Evolutionary conservation across 306 rosid genomes (phyloP), one percentile per base, ranked within the genome.

Genomic region (Pterocarpus santalinus): DNA sequence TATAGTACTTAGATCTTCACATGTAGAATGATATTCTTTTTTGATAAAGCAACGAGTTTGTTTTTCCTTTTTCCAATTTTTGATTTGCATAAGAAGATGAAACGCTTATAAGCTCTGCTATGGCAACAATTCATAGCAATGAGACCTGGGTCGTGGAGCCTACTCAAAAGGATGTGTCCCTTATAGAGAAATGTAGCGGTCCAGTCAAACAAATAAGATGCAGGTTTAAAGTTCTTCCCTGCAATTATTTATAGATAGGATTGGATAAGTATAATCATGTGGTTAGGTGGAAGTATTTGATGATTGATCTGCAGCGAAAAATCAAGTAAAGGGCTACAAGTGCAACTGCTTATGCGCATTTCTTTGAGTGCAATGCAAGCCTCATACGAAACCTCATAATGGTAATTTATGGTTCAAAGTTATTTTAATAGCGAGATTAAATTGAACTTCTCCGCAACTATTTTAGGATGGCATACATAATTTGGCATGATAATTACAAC

Each of bases 281-380:
- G 8, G 77, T 34, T 82, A 14, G 75, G 72, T 72, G 72, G 76
- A 72, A 71, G 55, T 30, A 16, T 36, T 65, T 44, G 14, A 33
- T 62, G 62, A 73, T 46, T 46, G 58, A 79, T 49, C 15, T 16
- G 7, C n/a, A 8, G 66, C 14, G 2, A 17, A 46, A 66, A 76
- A 38, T 61, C 38, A 65, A 80, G 69, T 36, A 34, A 61, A 52
- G 53, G 41, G 47, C 17, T 38, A 14, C 5, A 51, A 51, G 57
- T 51, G 72, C 67, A 17, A 77, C 41, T 47, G 70, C 34, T 52
- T 65, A 17, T 32, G 61, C 43, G 62, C 82, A 34, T 83, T 17
- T 73, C 85, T 88, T 86, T 72, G 80, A 84, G 89, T 87, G 77
- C 80, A 82, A 49, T 61, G 69, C 85, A 89, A 86, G 87, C 83